Conservation (phyloP, 139 green algal species). For the Cymbomonas tetramitiformis region DNA sequence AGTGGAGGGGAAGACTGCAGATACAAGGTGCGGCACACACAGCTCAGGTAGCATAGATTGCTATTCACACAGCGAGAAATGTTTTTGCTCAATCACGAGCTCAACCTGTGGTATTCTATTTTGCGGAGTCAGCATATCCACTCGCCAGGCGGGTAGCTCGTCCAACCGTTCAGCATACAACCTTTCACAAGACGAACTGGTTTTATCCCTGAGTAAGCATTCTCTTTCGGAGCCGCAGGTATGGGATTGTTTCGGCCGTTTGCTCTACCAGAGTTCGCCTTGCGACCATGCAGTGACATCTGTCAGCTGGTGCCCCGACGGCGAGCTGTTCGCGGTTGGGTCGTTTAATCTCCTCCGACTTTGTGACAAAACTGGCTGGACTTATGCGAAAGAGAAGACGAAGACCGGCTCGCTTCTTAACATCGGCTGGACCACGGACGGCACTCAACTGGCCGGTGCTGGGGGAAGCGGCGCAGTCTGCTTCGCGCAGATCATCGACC, state of each 20-base stretch:
- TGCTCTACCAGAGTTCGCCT: constrained; percentile 43
- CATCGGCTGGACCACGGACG: constrained; percentile 49
- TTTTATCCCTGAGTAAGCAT: no score
- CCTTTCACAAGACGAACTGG: no score
- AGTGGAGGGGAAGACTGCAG: constrained; percentile 58
- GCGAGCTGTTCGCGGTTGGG: constrained; percentile 48
- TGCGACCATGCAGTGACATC: constrained; percentile 39
- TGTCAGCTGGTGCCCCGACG: constrained; percentile 46
- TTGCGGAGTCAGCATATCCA: no score
- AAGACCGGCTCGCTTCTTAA: constrained; percentile 2
- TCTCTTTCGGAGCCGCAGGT: constrained; percentile 37
- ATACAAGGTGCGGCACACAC: no score
- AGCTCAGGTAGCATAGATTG: no score
- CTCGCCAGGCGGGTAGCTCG: no score
- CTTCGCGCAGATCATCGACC: constrained; percentile 35
- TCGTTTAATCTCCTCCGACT: constrained; percentile 45
- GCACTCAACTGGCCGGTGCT: constrained; percentile 42
- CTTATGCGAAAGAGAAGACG: constrained; percentile 33
- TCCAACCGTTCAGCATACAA: no score
- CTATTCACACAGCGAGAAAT: background rate
- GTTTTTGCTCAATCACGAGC: background rate
- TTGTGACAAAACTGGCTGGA: constrained; percentile 51
- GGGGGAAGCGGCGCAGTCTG: constrained; percentile 41
- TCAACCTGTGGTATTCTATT: no score
- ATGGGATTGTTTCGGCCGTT: constrained; percentile 51